Evolutionary conservation across 371 early-diverging fungal species (phyloP).

Genomic region (Cokeromyces recurvatus): DNA sequence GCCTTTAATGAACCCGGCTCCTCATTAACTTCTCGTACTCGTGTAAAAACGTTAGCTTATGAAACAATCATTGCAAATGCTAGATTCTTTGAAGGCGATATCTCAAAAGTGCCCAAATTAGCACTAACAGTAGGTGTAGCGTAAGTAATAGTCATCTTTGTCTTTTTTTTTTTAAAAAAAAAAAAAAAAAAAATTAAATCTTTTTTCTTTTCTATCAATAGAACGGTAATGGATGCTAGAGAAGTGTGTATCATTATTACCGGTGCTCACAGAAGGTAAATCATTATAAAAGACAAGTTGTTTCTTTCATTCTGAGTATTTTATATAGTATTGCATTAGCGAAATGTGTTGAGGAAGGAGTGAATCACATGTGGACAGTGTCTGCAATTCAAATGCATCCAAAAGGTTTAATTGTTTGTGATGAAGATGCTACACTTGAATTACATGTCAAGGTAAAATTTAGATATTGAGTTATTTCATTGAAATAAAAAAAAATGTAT

Average conservation of each 20-base stretch:
- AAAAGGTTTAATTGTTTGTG: conserved; percentile 84
- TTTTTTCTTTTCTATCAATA: conserved; percentile 24
- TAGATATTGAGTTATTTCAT: conserved; percentile 6
- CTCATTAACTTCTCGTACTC: conserved; percentile 76
- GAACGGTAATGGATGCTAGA: conserved; percentile 84
- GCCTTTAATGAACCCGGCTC: conserved; percentile 93
- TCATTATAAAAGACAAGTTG: not conserved
- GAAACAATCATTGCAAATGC: conserved; percentile 89
- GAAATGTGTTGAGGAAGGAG: conserved; percentile 82
- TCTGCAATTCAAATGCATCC: conserved; percentile 88
- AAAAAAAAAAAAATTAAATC: no score
- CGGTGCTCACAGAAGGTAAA: conserved; percentile 65
- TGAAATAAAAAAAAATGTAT: no score
- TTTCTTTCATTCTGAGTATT: not conserved
- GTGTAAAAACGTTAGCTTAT: conserved; percentile 88
- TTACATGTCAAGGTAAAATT: conserved; percentile 83
- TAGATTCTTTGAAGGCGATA: conserved; percentile 84
- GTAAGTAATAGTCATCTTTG: conserved; percentile 37
- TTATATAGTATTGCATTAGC: conserved; percentile 61
- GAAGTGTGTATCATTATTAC: conserved; percentile 85
- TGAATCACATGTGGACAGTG: conserved; percentile 93
- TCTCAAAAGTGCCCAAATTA: conserved; percentile 84
- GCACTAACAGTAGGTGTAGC: conserved; percentile 87
- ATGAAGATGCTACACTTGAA: conserved; percentile 87
- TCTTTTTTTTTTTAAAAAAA: not conserved